phyloP scores from a whole-genome alignment of 2,329 filamentous ascomycete species.

The Chaetomium strumarium region DNA sequence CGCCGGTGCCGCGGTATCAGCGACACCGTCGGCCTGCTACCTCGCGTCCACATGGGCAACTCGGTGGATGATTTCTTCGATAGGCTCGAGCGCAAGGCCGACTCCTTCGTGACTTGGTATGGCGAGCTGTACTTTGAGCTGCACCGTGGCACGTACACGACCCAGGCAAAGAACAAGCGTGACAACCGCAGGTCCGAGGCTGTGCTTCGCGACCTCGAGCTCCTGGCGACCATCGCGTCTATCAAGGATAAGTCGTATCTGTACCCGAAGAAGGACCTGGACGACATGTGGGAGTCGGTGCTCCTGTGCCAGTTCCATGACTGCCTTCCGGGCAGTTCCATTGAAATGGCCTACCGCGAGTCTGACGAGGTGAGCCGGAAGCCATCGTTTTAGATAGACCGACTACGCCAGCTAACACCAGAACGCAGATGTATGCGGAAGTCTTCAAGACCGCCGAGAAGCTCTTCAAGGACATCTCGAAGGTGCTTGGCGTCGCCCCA shows the following conservation, averaged over 20 bases:
- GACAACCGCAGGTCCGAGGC: constrained; percentile 86
- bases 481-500: constrained; percentile 57
- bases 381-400: background rate
- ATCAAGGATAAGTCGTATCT: constrained; percentile 67
- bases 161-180: constrained; percentile 93
- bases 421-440: constrained; percentile 64
- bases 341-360: constrained; percentile 98
- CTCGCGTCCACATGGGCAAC: constrained; percentile 80
- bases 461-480: constrained; percentile 63
- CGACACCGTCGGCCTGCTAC: constrained; percentile 76
- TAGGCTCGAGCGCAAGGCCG: constrained; percentile 70
- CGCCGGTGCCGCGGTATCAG: constrained; percentile 85
- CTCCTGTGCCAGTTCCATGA: constrained; percentile 97
- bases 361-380: constrained; percentile 61
- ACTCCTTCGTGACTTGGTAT: constrained; percentile 88
- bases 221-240: constrained; percentile 78
- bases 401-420: constrained; percentile 18
- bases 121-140: constrained; percentile 97
- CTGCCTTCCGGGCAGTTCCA: constrained; percentile 87
- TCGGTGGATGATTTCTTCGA: constrained; percentile 95
- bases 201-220: constrained; percentile 80
- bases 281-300: constrained; percentile 90
- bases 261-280: constrained; percentile 91
- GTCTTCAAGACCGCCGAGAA: constrained; percentile 72
- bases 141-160: constrained; percentile 94